Percentiles rank a stretch among this genome's conserved stretches.
These are phyloP conservation scores for Umbelopsis ramanniana DNA, from an alignment of 192 early-diverging fungal genomes.

Conservation along the genomic window DNA sequence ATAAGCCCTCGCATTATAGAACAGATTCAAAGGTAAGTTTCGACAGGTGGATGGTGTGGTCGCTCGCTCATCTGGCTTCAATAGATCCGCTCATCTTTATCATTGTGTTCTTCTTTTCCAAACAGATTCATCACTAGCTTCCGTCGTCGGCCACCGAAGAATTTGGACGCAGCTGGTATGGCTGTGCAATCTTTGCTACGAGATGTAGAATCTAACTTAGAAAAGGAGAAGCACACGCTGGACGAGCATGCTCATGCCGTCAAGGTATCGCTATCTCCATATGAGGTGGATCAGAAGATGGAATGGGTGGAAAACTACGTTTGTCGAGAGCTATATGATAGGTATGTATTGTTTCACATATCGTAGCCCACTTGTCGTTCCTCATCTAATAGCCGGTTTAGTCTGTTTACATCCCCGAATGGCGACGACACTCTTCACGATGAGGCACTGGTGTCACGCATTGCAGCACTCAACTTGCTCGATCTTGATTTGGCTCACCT, in stretches of 20 bases:
- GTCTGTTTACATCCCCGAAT: constrained; percentile 42
- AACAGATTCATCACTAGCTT: constrained; percentile 35
- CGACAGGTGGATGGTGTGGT: too few species aligned
- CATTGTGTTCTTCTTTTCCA: neutral
- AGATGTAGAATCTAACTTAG: constrained; percentile 26
- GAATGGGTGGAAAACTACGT: constrained; percentile 53
- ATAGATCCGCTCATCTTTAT: too few species aligned
- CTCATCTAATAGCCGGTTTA: neutral
- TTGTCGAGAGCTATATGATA: constrained; percentile 47
- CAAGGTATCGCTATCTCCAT: constrained; percentile 21
- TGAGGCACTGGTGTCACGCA: constrained; percentile 65
- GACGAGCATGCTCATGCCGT: constrained; percentile 2
- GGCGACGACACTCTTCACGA: constrained; percentile 63
- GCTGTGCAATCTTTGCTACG: constrained; percentile 23
- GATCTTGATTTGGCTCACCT: constrained; percentile 63
- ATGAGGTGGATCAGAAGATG: constrained; percentile 45
- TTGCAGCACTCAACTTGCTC: constrained; percentile 68
- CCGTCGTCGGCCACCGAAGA: constrained; percentile 28
- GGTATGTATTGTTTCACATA: constrained; percentile 21
- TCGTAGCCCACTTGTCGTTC: neutral
- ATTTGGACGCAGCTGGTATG: constrained; percentile 20
- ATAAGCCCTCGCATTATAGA: constrained; percentile 8
- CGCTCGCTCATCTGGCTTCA: too few species aligned
- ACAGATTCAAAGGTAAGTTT: constrained; percentile 1
- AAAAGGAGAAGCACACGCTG: neutral